Percentiles rank a stretch among this genome's conserved stretches.
phyloP scores from a whole-genome alignment of 345 rosid species.

The Lepidium aucheri region DNA sequence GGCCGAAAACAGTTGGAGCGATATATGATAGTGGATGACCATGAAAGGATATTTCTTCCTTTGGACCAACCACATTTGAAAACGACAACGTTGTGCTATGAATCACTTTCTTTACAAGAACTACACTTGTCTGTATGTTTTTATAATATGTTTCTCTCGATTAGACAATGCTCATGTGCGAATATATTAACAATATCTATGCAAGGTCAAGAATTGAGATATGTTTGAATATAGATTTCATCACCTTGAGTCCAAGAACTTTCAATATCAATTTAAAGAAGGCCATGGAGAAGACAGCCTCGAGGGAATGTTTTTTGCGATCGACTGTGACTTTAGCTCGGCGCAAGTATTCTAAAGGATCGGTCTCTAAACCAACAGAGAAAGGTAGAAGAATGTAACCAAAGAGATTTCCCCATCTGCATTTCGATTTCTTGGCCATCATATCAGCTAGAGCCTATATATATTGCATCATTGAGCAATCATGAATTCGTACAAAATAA shows the following conservation, averaged over 20 bases:
- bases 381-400: conserved; percentile 50
- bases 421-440: conserved; percentile 44
- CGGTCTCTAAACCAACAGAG: conserved; percentile 29
- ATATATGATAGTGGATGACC: conserved; percentile 56
- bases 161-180: neutral
- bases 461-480: neutral
- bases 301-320: conserved; percentile 50
- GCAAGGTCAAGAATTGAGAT: neutral
- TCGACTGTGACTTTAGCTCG: conserved; percentile 43
- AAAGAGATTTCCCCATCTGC: conserved; percentile 51
- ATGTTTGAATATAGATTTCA: neutral
- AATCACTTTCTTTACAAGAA: conserved; percentile 45
- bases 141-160: neutral
- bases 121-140: conserved; percentile 35
- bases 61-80: conserved; percentile 54
- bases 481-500: neutral
- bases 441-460: conserved; percentile 45
- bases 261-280: conserved; percentile 27
- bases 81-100: conserved; percentile 40
- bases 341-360: conserved; percentile 46
- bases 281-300: conserved; percentile 38
- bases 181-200: neutral
- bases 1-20: conserved; percentile 57
- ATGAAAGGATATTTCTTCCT: conserved; percentile 50
- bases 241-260: conserved; percentile 36